Percentiles rank a stretch among this genome's conserved stretches.
Conservation (phyloP, 1,139 yeast genomes). For the Taphrina deformans region DNA sequence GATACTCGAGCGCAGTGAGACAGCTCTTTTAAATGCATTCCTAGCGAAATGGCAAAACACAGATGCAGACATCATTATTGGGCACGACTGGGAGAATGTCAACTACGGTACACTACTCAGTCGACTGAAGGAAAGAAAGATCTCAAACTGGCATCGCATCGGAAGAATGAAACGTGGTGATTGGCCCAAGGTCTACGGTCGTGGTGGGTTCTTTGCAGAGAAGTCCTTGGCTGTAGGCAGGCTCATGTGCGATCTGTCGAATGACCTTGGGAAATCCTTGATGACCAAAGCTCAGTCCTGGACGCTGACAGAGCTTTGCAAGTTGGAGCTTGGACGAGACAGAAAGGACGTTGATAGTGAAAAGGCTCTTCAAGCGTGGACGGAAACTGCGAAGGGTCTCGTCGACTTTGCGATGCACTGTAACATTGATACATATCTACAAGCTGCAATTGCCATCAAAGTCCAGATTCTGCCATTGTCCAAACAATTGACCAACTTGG, state of each 20-base stretch:
- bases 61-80: conserved; percentile 90
- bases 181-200: conserved; percentile 65
- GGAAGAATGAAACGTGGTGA: conserved; percentile 71
- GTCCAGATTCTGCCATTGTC: conserved; percentile 85
- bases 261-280: conserved; percentile 91
- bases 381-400: conserved; percentile 63
- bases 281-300: conserved; percentile 90
- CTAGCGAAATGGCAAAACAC: conserved; percentile 66
- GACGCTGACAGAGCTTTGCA: conserved; percentile 91
- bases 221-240: conserved; percentile 82
- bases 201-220: conserved; percentile 52
- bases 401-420: conserved; percentile 72
- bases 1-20: conserved; percentile 68
- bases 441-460: conserved; percentile 75
- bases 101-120: conserved; percentile 79
- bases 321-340: conserved; percentile 64
- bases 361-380: conserved; percentile 51
- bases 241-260: conserved; percentile 85
- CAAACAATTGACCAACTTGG: conserved; percentile 85
- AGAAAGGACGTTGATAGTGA: conserved; percentile 66
- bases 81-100: conserved; percentile 79
- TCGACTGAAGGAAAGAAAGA: conserved; percentile 71
- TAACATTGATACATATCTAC: conserved; percentile 60
- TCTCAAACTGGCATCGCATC: conserved; percentile 74
- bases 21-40: conserved; percentile 67